These are phyloP conservation scores for Linderina pennispora DNA, from an alignment of 192 early-diverging fungal species.

Conservation along the genomic window DNA sequence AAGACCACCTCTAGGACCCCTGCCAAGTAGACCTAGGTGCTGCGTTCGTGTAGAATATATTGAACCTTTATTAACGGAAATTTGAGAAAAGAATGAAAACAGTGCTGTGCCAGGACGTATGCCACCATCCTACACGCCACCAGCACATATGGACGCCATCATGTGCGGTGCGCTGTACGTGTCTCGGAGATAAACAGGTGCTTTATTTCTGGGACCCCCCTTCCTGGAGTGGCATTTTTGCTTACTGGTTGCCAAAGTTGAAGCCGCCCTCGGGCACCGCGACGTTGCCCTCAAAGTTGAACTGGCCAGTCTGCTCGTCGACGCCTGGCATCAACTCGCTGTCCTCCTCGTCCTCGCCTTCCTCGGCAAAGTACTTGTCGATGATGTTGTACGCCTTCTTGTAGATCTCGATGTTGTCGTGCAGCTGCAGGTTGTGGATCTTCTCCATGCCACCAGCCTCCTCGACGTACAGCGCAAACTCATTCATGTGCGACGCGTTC, in stretches of 20 bases:
- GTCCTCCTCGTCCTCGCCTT: conserved; percentile 68
- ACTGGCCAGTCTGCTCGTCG: conserved; percentile 69
- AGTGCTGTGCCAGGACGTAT: background rate
- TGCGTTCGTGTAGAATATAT: background rate
- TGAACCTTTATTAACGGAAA: too few species aligned
- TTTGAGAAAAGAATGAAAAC: background rate
- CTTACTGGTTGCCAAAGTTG: conserved; percentile 56
- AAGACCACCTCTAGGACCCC: conserved; percentile 1
- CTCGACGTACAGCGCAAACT: conserved; percentile 86
- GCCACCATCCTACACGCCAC: too few species aligned
- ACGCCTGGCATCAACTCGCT: conserved; percentile 62
- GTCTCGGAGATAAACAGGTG: too few species aligned
- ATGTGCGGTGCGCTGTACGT: too few species aligned
- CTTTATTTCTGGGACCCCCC: too few species aligned
- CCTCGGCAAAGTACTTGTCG: conserved; percentile 92
- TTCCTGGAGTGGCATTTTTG: too few species aligned
- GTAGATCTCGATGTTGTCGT: conserved; percentile 96
- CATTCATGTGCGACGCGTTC: conserved; percentile 57
- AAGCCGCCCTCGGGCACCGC: conserved; percentile 73
- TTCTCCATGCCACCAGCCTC: conserved; percentile 93
- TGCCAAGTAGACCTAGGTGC: background rate
- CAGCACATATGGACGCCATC: too few species aligned
- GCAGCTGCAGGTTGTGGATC: conserved; percentile 89
- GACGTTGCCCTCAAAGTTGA: conserved; percentile 68
- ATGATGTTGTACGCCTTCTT: conserved; percentile 94